Evolutionary conservation across 257 asterid genomes (phyloP).

Genomic region (Asclepias syriaca): DNA sequence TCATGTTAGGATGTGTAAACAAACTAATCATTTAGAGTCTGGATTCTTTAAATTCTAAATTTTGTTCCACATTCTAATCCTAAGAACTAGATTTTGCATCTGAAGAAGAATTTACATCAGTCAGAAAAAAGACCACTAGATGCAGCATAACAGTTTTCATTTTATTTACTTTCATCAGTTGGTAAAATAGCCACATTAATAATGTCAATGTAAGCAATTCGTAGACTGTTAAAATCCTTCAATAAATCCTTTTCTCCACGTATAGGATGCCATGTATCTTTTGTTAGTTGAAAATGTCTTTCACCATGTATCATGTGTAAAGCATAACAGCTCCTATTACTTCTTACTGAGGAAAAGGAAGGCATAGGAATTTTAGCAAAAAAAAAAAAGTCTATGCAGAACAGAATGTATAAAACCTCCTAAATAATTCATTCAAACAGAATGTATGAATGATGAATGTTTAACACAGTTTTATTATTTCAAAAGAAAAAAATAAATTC

Average conservation of each 20-base stretch:
- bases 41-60: not conserved
- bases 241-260: not conserved
- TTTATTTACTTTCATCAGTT: not conserved
- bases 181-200: too few species aligned
- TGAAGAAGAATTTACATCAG: not conserved
- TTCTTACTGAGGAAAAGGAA: not conserved
- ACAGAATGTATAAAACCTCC: too few species aligned
- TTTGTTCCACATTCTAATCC: not conserved
- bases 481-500: too few species aligned
- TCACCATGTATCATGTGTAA: not conserved
- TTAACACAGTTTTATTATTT: too few species aligned
- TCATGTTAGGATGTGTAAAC: conserved; percentile 6
- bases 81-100: not conserved
- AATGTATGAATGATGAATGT: too few species aligned
- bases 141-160: not conserved
- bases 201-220: not conserved
- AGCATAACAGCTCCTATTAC: not conserved
- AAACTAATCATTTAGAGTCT: not conserved
- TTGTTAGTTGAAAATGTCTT: not conserved
- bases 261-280: not conserved
- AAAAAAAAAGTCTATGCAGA: not conserved
- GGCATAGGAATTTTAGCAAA: not conserved
- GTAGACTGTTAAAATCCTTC: not conserved
- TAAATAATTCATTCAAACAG: too few species aligned
- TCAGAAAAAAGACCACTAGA: not conserved